phyloP scores from a whole-genome alignment of 1,139 yeast genomes.

The Protomyces lactucae-debilis region DNA sequence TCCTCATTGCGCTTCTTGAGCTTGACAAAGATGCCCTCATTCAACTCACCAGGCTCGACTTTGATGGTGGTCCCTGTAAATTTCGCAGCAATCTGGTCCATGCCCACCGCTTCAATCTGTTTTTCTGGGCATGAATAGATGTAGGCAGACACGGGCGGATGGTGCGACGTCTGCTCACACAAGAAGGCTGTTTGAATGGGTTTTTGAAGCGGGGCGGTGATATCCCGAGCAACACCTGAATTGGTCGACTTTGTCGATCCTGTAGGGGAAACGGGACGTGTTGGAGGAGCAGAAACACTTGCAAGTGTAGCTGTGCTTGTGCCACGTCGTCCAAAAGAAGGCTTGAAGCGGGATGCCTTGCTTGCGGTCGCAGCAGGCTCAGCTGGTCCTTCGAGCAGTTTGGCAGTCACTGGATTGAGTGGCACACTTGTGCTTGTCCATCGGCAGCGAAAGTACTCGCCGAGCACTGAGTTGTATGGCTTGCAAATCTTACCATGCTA shows the following conservation, averaged over 20 bases:
- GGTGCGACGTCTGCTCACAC: constrained; percentile 80
- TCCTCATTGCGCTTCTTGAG: constrained; percentile 48
- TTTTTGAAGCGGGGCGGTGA: neutral
- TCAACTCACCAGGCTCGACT: constrained; percentile 67
- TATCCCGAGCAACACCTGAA: constrained; percentile 38
- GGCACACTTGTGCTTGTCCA: constrained; percentile 44
- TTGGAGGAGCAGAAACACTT: neutral
- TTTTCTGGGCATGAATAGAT: constrained; percentile 60
- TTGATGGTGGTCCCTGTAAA: constrained; percentile 52
- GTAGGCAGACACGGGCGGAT: constrained; percentile 78
- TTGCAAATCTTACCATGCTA: constrained; percentile 75
- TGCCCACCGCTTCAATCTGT: constrained; percentile 61
- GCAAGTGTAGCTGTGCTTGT: neutral
- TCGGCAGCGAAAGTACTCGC: constrained; percentile 73
- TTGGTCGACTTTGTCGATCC: constrained; percentile 40
- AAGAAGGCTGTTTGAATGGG: constrained; percentile 40
- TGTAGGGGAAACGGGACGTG: constrained; percentile 15
- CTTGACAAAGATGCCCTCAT: constrained; percentile 63
- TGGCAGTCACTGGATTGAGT: neutral
- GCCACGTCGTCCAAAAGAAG: constrained; percentile 7
- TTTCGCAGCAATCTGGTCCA: constrained; percentile 67
- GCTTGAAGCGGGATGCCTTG: constrained; percentile 13
- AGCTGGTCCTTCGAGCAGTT: constrained; percentile 1
- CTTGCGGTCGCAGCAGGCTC: neutral
- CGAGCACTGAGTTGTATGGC: constrained; percentile 75